A percentile compares a stretch with the other conserved stretches of the same genome.
Evolutionary conservation across 495 filamentous ascomycete species (phyloP).

Genomic region (Penicillium malachiteum): DNA sequence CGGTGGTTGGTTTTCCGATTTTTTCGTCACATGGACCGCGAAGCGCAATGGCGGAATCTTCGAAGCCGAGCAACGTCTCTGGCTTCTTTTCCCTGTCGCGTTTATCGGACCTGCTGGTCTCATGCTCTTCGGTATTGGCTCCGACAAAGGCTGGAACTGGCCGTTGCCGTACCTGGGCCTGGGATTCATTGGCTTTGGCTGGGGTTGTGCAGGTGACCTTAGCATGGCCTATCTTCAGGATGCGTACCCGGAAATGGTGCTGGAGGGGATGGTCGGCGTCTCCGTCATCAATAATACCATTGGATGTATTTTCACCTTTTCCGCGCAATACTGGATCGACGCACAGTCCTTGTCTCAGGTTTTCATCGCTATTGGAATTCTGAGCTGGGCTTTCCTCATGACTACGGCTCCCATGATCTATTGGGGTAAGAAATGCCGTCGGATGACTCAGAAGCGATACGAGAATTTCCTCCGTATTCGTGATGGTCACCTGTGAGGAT

Average conservation of each 20-base stretch:
- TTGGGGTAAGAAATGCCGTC: constrained; percentile 17
- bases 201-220: constrained; percentile 36
- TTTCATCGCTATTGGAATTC: constrained; percentile 30
- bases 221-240: constrained; percentile 34
- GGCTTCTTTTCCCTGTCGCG: constrained; percentile 31
- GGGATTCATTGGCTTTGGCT: constrained; percentile 35
- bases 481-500: constrained; percentile 10
- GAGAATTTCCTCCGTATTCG: constrained; percentile 18
- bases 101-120: constrained; percentile 31
- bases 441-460: constrained; percentile 16
- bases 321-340: constrained; percentile 22
- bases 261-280: constrained; percentile 38
- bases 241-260: constrained; percentile 32
- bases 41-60: constrained; percentile 28
- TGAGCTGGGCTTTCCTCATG: constrained; percentile 20
- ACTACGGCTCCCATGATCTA: constrained; percentile 20
- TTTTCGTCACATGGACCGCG: constrained; percentile 34
- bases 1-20: constrained; percentile 35
- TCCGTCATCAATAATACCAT: constrained; percentile 38
- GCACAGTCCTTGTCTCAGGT: constrained; percentile 14
- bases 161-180: constrained; percentile 28
- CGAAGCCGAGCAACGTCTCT: constrained; percentile 36
- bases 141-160: constrained; percentile 27
- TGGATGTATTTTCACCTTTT: constrained; percentile 36
- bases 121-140: constrained; percentile 34